Conservation (phyloP, 805 yeast species). For the Komagataella populi region DNA sequence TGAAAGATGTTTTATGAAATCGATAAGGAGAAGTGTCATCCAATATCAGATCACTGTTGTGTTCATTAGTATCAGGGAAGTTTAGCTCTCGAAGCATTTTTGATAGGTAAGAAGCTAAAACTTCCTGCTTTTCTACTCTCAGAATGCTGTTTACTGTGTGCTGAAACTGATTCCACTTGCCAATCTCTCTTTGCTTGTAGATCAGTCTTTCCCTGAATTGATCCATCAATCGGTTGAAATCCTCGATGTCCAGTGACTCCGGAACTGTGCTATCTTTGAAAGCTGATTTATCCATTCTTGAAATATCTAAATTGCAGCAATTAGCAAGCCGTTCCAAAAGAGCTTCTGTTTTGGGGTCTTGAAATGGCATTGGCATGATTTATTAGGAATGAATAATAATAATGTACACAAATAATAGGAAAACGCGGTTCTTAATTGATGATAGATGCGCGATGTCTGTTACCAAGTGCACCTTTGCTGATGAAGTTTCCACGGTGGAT, state of each 20-base stretch:
- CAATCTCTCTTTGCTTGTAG: neutral
- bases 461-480: neutral
- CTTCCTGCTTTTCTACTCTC: slow-evolving; percentile 6
- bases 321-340: neutral
- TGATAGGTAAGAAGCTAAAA: slow-evolving; percentile 9
- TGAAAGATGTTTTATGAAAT: neutral
- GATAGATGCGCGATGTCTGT: slow-evolving; percentile 11
- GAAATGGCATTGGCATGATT: neutral
- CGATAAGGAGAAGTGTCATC: neutral
- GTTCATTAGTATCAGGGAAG: neutral
- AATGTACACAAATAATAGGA: neutral
- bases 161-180: slow-evolving; percentile 8
- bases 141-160: slow-evolving; percentile 10
- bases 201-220: neutral
- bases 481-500: too few species aligned
- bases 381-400: neutral
- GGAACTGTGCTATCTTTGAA: neutral
- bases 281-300: neutral
- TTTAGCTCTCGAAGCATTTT: neutral
- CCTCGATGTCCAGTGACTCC: neutral
- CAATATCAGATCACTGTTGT: neutral
- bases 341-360: neutral
- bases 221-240: slow-evolving; percentile 4
- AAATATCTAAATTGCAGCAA: neutral
- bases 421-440: slow-evolving; percentile 1